These are phyloP conservation scores for Pythium phragmitis DNA, from an alignment of 352 stramenopile species.

Conservation along the genomic window DNA sequence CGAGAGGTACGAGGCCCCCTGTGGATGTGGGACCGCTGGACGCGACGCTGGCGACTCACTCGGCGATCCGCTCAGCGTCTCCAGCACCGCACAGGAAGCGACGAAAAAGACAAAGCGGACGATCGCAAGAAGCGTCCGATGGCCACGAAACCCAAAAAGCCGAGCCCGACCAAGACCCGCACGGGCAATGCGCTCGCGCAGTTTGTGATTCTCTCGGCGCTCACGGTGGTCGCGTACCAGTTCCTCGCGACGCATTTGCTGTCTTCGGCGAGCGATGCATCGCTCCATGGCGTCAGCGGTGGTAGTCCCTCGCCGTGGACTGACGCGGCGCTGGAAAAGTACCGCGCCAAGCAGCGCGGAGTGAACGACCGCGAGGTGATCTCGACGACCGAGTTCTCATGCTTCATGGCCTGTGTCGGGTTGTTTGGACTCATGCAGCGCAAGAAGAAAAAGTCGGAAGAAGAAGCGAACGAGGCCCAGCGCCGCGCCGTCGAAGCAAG, in stretches of 20 bases:
- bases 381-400: conserved; percentile 50
- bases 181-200: conserved; percentile 56
- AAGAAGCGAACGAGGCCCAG: conserved; percentile 21
- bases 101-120: not conserved
- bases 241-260: conserved; percentile 26
- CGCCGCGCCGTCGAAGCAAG: conserved; percentile 25
- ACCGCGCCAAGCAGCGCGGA: conserved; percentile 20
- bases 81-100: not conserved
- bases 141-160: conserved; percentile 19
- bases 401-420: conserved; percentile 54
- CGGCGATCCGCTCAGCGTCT: not conserved
- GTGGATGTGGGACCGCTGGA: conserved; percentile 25
- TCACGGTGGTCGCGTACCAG: conserved; percentile 60
- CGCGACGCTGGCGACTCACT: conserved; percentile 21
- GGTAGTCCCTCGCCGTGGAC: conserved; percentile 18
- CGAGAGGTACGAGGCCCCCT: not conserved
- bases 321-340: conserved; percentile 23
- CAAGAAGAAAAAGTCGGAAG: conserved; percentile 39
- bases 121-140: not conserved
- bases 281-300: not conserved
- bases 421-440: conserved; percentile 62
- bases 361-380: conserved; percentile 16
- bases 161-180: conserved; percentile 27
- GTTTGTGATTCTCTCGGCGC: conserved; percentile 55
- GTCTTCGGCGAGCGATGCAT: not conserved